Conservation (phyloP, 139 green algal species). For the Tetratostichococcus sp. region DNA sequence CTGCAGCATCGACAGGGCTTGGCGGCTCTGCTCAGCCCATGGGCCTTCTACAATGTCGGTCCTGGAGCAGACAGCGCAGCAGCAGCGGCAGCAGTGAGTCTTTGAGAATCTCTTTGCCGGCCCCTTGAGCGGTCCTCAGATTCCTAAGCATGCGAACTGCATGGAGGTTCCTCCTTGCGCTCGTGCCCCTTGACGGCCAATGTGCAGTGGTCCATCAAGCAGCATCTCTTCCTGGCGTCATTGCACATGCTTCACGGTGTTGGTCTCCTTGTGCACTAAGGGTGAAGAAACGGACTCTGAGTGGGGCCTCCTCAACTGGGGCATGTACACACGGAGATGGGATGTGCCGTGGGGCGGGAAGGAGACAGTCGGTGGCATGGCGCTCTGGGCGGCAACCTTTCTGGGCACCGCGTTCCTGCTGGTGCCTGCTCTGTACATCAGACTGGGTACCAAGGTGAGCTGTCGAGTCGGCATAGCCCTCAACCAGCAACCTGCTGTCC, state of each 20-base stretch:
- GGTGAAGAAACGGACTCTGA: not conserved
- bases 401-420: slow-evolving; percentile 57
- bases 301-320: slow-evolving; percentile 51
- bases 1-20: not conserved
- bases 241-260: too few relatives aligned
- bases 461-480: not conserved
- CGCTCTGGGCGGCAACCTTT: slow-evolving; percentile 61
- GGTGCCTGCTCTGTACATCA: slow-evolving; percentile 45
- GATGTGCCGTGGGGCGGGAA: slow-evolving; percentile 63
- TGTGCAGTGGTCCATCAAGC: too few relatives aligned
- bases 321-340: slow-evolving; percentile 47
- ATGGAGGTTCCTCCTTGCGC: too few relatives aligned
- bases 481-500: not conserved
- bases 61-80: not conserved
- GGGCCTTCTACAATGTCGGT: not conserved
- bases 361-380: slow-evolving; percentile 53
- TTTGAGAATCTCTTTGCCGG: too few relatives aligned
- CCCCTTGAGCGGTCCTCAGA: too few relatives aligned
- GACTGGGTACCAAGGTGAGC: slow-evolving; percentile 22
- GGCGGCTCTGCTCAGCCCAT: not conserved
- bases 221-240: too few relatives aligned
- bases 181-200: too few relatives aligned
- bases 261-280: too few relatives aligned
- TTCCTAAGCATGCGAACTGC: too few relatives aligned
- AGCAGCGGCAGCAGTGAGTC: too few relatives aligned